Evolutionary conservation across 805 yeast genomes (phyloP), one percentile per base, ranked within the genome.

Genomic region (Monosporozyma yasuniensis): DNA sequence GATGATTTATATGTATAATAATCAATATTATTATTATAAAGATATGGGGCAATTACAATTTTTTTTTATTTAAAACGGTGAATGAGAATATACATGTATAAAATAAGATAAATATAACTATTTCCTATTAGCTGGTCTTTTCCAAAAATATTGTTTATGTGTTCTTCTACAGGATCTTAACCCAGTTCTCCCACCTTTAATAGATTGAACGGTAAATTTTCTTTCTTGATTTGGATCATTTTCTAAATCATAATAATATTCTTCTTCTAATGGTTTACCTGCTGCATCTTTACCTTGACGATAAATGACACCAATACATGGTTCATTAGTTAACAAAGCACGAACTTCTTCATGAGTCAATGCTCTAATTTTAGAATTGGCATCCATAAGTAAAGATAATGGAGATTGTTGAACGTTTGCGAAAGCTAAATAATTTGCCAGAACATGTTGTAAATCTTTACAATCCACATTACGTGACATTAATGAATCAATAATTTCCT

Each of bases 271-370:
- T 4, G 87, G 89, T 66, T 89, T 88, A 14, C 98, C 99, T 2
- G 97, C 95, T 3, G 98, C 97, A 67, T 93, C 98, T 65, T 89
- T 90, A 45, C 97, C 97, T 52, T 77, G 75, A 67, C 98, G 83
- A 60, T 79, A 78, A 53, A 93, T 90, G 11, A 86, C 84, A 16
- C 98, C 98, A 50, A 91, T 76, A 18, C 51, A 51, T 4, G 65
- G 57, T 41, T 69, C 64, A 39, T 74, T 69, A 12, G 67, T 65
- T 32, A 77, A 59, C 2, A 78, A 54, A 21, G 75, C 73, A 53
- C 80, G 72, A 23, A 78, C 56, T 59, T 78, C 79, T 27, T 66
- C 61, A 47, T 71, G 70, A 5, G 75, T 59, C 43, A 84, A 62
- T 4, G 68, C 65, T 8, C 77, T 72, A 3, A 84, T 77, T 7